Conservation (phyloP, 371 early-diverging fungal species). For the Mortierella sp. region DNA sequence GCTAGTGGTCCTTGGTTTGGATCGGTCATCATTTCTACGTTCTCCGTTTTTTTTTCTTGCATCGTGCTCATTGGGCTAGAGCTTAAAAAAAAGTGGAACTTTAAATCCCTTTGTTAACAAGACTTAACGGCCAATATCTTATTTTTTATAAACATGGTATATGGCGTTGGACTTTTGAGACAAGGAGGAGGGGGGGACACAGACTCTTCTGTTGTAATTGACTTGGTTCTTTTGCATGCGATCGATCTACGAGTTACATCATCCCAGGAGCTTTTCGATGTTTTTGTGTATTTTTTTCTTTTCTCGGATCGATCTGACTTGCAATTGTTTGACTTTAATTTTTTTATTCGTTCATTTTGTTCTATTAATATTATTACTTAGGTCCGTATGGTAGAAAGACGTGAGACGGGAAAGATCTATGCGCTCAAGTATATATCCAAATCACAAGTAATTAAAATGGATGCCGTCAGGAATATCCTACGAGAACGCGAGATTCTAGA, state of each 20-base stretch:
- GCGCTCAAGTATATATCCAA: constrained; percentile 91
- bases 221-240: too few species aligned
- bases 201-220: too few species aligned
- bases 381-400: constrained; percentile 84
- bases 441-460: constrained; percentile 81
- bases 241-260: too few species aligned
- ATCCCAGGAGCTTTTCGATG: too few species aligned
- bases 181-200: too few species aligned
- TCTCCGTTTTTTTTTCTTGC: background rate
- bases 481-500: constrained; percentile 87
- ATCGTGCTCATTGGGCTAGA: background rate
- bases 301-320: background rate
- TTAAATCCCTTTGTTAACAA: constrained; percentile 8
- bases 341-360: background rate
- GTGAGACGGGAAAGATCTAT: constrained; percentile 72
- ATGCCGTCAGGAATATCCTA: constrained; percentile 82
- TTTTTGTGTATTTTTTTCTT: too few species aligned
- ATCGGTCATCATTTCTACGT: background rate
- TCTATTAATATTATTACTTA: constrained; percentile 29
- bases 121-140: constrained; percentile 1
- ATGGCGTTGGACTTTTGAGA: too few species aligned
- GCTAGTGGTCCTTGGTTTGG: too few species aligned
- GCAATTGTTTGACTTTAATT: background rate
- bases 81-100: constrained; percentile 10
- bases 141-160: background rate